A percentile compares a stretch with the other conserved stretches of the same genome.
phyloP scores from a whole-genome alignment of 306 rosid species.

The Cicer pinnatifidum region DNA sequence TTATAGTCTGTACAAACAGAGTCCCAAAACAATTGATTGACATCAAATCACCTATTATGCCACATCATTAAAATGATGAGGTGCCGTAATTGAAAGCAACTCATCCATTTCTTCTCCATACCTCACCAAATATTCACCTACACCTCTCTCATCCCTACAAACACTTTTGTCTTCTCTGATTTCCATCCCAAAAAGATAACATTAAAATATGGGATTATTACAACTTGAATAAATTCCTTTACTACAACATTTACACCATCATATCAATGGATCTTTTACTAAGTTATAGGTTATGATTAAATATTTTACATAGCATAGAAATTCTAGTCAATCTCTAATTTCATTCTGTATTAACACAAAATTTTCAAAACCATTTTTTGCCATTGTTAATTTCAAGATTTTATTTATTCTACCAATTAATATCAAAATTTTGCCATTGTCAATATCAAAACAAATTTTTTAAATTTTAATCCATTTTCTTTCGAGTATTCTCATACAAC shows the following conservation, averaged over 20 bases:
- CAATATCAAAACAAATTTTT: neutral
- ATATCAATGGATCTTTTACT: neutral
- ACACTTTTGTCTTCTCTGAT: neutral
- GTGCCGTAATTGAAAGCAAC: neutral
- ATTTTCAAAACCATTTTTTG: neutral
- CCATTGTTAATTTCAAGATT: neutral
- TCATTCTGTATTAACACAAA: neutral
- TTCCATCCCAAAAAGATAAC: too few relatives aligned
- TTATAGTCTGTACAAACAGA: neutral
- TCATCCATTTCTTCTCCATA: neutral
- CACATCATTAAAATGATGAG: constrained; percentile 11
- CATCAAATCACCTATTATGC: neutral
- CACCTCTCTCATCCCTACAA: neutral
- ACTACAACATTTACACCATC: constrained; percentile 6
- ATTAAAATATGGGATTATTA: neutral
- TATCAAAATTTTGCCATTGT: neutral
- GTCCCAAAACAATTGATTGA: neutral
- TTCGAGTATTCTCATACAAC: neutral
- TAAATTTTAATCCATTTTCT: neutral
- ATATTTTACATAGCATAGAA: neutral
- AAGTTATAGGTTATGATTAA: neutral
- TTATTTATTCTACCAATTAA: neutral
- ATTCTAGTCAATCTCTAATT: neutral
- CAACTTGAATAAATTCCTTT: neutral
- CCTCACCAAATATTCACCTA: neutral